phyloP scores from a whole-genome alignment of 108 stramenopile species.

The Skeletonema costatum region DNA sequence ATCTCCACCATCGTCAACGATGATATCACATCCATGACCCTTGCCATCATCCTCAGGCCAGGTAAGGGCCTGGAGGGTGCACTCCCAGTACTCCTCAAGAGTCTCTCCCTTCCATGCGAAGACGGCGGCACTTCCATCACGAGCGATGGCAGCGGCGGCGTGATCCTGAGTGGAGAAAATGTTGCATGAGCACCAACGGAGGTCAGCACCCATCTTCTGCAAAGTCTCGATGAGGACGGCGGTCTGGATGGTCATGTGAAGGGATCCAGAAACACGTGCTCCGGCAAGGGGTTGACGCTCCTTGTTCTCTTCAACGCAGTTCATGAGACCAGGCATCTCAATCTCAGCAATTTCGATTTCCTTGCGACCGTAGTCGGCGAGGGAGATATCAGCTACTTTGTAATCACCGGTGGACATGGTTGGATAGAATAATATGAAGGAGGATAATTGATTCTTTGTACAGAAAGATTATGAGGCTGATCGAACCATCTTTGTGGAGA shows the following conservation, averaged over 20 bases:
- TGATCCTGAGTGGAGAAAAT: constrained; percentile 99
- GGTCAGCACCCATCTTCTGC: constrained; percentile 94
- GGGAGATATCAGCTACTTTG: constrained; percentile 98
- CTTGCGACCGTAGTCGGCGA: constrained; percentile 99
- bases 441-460: no score
- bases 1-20: constrained; percentile 99
- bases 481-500: no score
- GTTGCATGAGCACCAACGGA: constrained; percentile 99
- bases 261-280: constrained; percentile 96
- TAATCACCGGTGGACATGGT: constrained; percentile 98
- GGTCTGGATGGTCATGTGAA: constrained; percentile 99
- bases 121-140: constrained; percentile 97
- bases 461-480: no score
- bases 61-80: constrained; percentile 96
- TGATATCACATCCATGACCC: constrained; percentile 97
- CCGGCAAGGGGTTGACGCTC: constrained; percentile 81
- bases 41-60: constrained; percentile 98
- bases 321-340: constrained; percentile 99
- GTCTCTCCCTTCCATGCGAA: constrained; percentile 99
- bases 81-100: constrained; percentile 99
- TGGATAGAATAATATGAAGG: background rate
- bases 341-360: constrained; percentile 99
- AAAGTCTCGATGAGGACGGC: constrained; percentile 99
- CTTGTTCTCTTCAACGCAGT: constrained; percentile 94
- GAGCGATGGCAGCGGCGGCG: constrained; percentile 99